Evolutionary conservation across 163 green algal genomes (phyloP).

Genomic region (Volvox carteri): DNA sequence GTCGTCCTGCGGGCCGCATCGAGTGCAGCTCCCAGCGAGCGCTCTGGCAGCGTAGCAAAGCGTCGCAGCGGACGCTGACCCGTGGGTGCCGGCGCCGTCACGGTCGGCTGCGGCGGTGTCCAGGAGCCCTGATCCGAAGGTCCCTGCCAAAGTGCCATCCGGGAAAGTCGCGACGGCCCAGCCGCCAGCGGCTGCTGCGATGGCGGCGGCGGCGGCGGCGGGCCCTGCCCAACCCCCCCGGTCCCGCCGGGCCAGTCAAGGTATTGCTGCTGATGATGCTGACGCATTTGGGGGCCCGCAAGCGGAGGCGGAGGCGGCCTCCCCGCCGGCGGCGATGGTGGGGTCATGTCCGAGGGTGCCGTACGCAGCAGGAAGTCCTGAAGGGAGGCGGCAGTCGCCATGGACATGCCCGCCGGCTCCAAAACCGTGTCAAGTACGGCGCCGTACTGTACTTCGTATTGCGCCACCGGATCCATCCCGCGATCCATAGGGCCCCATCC

Average conservation of each 20-base stretch:
- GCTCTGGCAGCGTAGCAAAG: not conserved
- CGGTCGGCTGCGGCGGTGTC: no score
- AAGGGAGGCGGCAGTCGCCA: not conserved
- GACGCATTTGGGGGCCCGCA: no score
- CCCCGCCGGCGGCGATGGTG: not conserved
- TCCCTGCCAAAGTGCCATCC: not conserved
- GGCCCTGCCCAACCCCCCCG: no score
- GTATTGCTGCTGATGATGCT: no score
- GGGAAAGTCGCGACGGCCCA: not conserved
- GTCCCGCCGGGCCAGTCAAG: no score
- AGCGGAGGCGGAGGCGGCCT: no score
- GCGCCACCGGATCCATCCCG: no score
- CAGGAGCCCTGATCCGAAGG: not conserved
- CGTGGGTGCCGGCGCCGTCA: not conserved
- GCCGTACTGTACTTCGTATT: not conserved
- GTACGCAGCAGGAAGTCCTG: constrained; percentile 29
- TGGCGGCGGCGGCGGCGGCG: not conserved
- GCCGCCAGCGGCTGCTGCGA: not conserved
- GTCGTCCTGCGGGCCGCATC: no score
- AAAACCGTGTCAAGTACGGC: not conserved
- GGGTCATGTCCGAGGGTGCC: not conserved
- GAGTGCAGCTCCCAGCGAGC: not conserved
- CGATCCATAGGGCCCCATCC: no score
- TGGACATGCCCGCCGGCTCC: not conserved
- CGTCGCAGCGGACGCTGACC: not conserved